Evolutionary conservation across 2,329 filamentous ascomycete genomes (phyloP).

Genomic region (Plenodomus lindquistii): DNA sequence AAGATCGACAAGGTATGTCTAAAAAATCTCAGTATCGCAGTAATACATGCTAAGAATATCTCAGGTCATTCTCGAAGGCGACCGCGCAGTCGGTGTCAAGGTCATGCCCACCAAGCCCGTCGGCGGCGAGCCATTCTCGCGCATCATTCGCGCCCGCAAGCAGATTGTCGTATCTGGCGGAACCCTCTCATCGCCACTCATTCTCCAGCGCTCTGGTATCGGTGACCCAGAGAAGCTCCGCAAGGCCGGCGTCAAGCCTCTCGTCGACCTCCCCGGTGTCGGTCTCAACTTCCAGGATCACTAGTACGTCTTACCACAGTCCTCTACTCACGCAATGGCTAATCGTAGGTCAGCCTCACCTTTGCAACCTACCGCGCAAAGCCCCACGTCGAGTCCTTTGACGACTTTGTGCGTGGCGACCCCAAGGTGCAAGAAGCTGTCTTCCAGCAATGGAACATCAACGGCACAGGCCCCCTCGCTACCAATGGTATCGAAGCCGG

Average conservation of each 20-base stretch:
- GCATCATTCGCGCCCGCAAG: slow-evolving; percentile 69
- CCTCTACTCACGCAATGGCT: neutral
- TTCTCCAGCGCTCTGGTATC: slow-evolving; percentile 76
- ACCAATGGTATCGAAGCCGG: slow-evolving; percentile 82
- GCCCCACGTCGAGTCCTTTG: slow-evolving; percentile 76
- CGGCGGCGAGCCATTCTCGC: slow-evolving; percentile 55
- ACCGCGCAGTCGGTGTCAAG: slow-evolving; percentile 70
- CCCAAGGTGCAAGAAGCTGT: slow-evolving; percentile 73
- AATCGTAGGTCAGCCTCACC: slow-evolving; percentile 51
- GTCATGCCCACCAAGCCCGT: slow-evolving; percentile 73
- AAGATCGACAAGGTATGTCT: slow-evolving; percentile 67
- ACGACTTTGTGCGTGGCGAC: slow-evolving; percentile 76
- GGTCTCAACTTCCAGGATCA: slow-evolving; percentile 79
- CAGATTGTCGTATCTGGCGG: slow-evolving; percentile 75
- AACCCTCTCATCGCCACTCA: slow-evolving; percentile 72
- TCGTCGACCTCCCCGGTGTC: slow-evolving; percentile 73
- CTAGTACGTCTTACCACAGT: slow-evolving; percentile 48
- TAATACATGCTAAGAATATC: neutral
- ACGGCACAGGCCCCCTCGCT: slow-evolving; percentile 75
- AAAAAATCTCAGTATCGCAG: neutral
- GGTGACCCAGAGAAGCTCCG: slow-evolving; percentile 73
- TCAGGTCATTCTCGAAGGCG: slow-evolving; percentile 70
- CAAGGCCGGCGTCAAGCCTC: slow-evolving; percentile 67
- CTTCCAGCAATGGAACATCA: slow-evolving; percentile 76
- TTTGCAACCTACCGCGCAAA: slow-evolving; percentile 74